Conservation (phyloP, 192 early-diverging fungal genomes). For the Podila horticola region DNA sequence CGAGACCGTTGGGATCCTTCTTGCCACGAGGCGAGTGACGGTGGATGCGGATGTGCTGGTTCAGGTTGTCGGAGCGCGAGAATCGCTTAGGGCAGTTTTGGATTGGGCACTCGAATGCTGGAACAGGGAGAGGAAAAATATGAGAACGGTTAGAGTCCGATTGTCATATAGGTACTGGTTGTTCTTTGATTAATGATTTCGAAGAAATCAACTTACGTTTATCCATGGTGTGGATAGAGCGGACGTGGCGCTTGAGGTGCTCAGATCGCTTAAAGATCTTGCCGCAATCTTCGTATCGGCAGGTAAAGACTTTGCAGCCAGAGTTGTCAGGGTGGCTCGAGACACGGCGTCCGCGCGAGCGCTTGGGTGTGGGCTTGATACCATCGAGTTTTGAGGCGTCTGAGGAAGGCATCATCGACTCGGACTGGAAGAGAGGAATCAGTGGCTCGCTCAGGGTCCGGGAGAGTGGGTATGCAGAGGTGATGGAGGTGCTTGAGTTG, state of each 20-base stretch:
- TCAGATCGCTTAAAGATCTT: constrained; percentile 71
- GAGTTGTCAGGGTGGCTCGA: constrained; percentile 54
- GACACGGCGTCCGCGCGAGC: constrained; percentile 65
- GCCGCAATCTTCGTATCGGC: constrained; percentile 61
- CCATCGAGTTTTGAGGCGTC: neutral
- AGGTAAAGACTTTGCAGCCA: constrained; percentile 64
- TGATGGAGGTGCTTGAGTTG: constrained; percentile 11
- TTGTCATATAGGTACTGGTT: too few relatives aligned
- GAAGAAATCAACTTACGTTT: constrained; percentile 37
- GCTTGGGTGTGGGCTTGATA: constrained; percentile 33
- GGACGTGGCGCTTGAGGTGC: constrained; percentile 67
- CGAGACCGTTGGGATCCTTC: constrained; percentile 1
- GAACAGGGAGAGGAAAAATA: neutral
- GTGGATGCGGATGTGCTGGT: constrained; percentile 67
- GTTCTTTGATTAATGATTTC: too few relatives aligned
- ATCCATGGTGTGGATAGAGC: constrained; percentile 69
- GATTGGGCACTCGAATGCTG: constrained; percentile 63
- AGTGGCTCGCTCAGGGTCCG: constrained; percentile 32
- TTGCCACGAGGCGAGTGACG: constrained; percentile 24
- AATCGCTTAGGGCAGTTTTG: constrained; percentile 63
- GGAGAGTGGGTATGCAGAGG: constrained; percentile 21
- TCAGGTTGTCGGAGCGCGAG: constrained; percentile 65
- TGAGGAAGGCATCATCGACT: constrained; percentile 11
- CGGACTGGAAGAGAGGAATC: constrained; percentile 16
- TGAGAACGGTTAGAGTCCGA: neutral